phyloP scores from a whole-genome alignment of 108 stramenopile species.

The Schizochytrium sp. region DNA sequence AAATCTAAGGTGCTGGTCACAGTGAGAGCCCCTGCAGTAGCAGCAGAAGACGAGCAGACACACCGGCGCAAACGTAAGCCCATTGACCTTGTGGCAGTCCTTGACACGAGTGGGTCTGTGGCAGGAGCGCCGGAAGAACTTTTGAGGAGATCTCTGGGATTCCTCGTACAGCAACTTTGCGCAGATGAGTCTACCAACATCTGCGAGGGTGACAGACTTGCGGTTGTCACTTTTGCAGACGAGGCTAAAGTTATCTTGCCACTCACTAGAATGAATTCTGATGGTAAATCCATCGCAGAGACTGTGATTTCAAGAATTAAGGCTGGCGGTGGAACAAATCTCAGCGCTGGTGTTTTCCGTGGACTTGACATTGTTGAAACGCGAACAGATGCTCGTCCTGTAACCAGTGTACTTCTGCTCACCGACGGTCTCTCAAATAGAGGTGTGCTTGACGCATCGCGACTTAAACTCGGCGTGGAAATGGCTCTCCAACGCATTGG shows the following conservation, averaged over 20 bases:
- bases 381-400: not conserved
- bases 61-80: slow-evolving; percentile 41
- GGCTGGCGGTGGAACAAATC: slow-evolving; percentile 31
- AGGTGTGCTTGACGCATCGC: slow-evolving; percentile 13
- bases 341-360: slow-evolving; percentile 29
- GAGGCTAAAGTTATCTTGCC: not conserved
- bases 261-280: slow-evolving; percentile 7
- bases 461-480: not conserved
- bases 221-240: slow-evolving; percentile 52
- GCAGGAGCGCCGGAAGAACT: not conserved
- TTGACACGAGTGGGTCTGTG: slow-evolving; percentile 58
- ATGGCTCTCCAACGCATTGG: not conserved
- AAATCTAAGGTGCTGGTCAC: slow-evolving; percentile 3
- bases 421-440: slow-evolving; percentile 48
- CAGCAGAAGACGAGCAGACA: not conserved
- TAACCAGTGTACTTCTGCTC: slow-evolving; percentile 40
- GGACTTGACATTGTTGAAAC: slow-evolving; percentile 5
- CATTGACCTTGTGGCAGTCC: slow-evolving; percentile 52
- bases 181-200: not conserved
- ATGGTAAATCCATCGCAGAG: not conserved
- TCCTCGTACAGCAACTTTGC: slow-evolving; percentile 28
- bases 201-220: not conserved
- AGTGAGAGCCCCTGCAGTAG: not conserved
- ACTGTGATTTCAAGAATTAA: not conserved
- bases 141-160: not conserved